phyloP scores from a whole-genome alignment of 805 yeast species.

The Kodamaea restingae region DNA sequence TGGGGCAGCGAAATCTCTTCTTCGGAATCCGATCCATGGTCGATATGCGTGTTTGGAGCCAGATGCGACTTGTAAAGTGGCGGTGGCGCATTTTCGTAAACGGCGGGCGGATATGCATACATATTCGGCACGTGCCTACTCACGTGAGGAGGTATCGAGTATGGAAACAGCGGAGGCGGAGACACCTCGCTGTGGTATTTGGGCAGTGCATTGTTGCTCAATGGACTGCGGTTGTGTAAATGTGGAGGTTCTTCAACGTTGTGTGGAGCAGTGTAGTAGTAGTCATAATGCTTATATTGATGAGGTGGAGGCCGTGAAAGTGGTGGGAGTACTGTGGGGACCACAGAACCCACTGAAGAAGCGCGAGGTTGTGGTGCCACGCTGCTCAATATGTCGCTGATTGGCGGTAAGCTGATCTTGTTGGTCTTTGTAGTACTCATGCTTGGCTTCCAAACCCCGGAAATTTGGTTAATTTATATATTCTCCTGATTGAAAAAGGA shows the following conservation, averaged over 20 bases:
- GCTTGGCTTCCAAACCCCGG: slow-evolving; percentile 4
- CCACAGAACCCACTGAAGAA: not conserved
- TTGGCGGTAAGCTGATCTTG: slow-evolving; percentile 38
- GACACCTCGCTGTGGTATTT: slow-evolving; percentile 11
- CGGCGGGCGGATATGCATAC: slow-evolving; percentile 4
- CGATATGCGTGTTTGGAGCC: slow-evolving; percentile 4
- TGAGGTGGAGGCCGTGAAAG: slow-evolving; percentile 2
- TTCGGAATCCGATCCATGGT: slow-evolving; percentile 2
- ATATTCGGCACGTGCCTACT: slow-evolving; percentile 5
- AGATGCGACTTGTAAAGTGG: slow-evolving; percentile 5
- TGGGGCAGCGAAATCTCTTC: slow-evolving; percentile 8
- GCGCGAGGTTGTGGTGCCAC: not conserved
- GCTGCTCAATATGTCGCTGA: slow-evolving; percentile 32
- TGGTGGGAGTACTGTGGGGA: slow-evolving; percentile 7
- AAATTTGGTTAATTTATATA: slow-evolving; percentile 3
- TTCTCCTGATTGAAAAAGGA: slow-evolving; percentile 4
- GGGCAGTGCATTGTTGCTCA: slow-evolving; percentile 11
- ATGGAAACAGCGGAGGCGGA: slow-evolving; percentile 8
- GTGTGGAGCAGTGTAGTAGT: slow-evolving; percentile 6
- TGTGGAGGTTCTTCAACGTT: not conserved
- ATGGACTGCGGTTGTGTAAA: not conserved
- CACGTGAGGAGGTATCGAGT: slow-evolving; percentile 1
- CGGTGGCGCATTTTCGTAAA: slow-evolving; percentile 4
- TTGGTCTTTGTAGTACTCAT: slow-evolving; percentile 7
- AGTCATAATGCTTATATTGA: slow-evolving; percentile 12